Evolutionary conservation across 2,329 filamentous ascomycete genomes (phyloP), one percentile per base, ranked within the genome.

Genomic region (Fusarium robinianum): DNA sequence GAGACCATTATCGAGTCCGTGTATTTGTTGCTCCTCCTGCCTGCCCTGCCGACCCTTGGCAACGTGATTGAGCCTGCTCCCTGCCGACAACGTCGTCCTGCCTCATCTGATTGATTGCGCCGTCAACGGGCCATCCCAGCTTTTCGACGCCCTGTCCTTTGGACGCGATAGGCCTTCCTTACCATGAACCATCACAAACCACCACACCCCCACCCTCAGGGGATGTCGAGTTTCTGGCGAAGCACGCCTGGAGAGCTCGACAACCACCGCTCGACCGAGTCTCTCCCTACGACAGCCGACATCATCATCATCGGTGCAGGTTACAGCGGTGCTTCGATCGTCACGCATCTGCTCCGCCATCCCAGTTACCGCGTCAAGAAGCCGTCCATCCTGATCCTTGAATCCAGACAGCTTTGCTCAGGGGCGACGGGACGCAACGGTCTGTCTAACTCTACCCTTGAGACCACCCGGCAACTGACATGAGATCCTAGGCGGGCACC

Each of bases 301-400:
- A 68, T 78, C 36, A 65, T 71, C 11, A 70, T 78, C 24, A 67
- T 78, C 7, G 76, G 75, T 1, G 69, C 71, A 10, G 76, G 76
- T 0, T 75, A 70, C 40, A 65, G 74, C 5, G 75, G 76, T 3
- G 67, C 69, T 1, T 66, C 68, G 2, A 67, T 71, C 5, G 70
- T 69, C 0, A 73, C 74, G 30, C 69, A 78, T 45, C 64, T 68
- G n/a, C 40, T 67, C n/a, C n/a, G n/a, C n/a, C n/a, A n/a, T 11
- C 55, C 60, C 22, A 49, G 48, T 31, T 31, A 51, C 10, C 41
- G 48, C 1, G 44, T 43, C 4, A 53, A 53, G 9, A 39, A 7
- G 14, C 59, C 57, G 1, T 54, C 47, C 2, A 63, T 71, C 9
- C 51, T 62, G 0, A 45, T 70, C 9, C 52, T 72, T 2, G 69